Conservation (phyloP, 306 rosid genomes). For the Echinosophora koreensis region DNA sequence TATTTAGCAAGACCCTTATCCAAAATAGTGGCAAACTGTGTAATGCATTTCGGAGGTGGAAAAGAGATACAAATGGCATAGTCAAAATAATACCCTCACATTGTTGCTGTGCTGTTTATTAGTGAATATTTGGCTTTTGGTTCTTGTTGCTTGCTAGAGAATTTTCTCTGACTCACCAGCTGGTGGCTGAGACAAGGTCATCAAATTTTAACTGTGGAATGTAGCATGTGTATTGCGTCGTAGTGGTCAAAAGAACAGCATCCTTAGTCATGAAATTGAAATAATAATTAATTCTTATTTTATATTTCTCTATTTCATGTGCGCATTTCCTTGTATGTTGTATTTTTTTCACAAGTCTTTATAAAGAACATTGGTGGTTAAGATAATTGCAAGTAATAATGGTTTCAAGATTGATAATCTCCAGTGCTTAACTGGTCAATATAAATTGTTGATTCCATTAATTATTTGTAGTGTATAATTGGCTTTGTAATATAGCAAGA, state of each 20-base stretch:
- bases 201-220: background rate
- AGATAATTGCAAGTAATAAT: background rate
- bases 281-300: constrained; percentile 1
- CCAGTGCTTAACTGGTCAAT: background rate
- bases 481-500: constrained; percentile 8
- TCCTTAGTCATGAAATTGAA: constrained; percentile 17
- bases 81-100: background rate
- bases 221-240: constrained; percentile 18
- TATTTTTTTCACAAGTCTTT: background rate
- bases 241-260: background rate
- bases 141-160: background rate
- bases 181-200: background rate
- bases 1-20: no score
- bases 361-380: background rate
- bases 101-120: constrained; percentile 10
- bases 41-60: constrained; percentile 20
- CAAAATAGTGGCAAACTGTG: background rate
- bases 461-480: constrained; percentile 5
- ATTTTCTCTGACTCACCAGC: constrained; percentile 1
- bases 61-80: background rate
- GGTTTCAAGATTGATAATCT: constrained; percentile 3
- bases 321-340: background rate
- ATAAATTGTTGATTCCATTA: background rate
- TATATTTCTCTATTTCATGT: constrained; percentile 7
- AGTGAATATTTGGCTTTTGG: constrained; percentile 37